Base-by-base conservation (phyloP, 75 land plant genomes). In the Cupressus sempervirens region DNA sequence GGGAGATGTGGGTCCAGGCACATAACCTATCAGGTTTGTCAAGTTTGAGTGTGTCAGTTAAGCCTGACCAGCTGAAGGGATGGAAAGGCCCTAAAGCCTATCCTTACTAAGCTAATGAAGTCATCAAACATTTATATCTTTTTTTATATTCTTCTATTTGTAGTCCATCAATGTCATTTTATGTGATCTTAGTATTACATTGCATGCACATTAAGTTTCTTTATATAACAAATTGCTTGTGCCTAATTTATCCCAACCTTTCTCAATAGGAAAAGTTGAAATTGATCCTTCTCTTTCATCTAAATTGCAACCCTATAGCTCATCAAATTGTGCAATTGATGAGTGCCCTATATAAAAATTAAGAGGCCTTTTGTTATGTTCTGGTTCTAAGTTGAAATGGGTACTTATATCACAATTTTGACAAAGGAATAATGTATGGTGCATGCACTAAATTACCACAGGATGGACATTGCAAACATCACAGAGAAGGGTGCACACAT, bases 331-430 rank as follows among this genome's bases (percentile, higher is more conserved):
- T 56, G 91, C 87, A 29, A 94, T 91, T 46, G 98, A 94, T 18
- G 98, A 96, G 70, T 96, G 94, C 4, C 98, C 98, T 32, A 93
- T 89, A 62, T 92, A 96, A 56, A 85, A 91, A 52, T 87, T 89
- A 48, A 96, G 86, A 4, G 88, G 23, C 53, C 88, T 91, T 76
- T 90, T 91, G 84, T 91, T 92, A 84, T 96, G 98, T 45, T 83
- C 75, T 35, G 83, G 58, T 10, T 88, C 80, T 46, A 80, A 91
- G 84, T 53, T 83, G 5, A 81, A 87, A 83, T 91, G 92, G 45
- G 90, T 82, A 20, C 89, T 88, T 87, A 80, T 76, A 53, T 93
- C 94, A 76, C 95, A 94, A 62, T 88, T 92, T 2, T 87, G 88
- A 81, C 95, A 94, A 34, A 92, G 88, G 36, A 85, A 75, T 79